Evolutionary conservation across 345 rosid genomes (phyloP).

Genomic region (Punica granatum): DNA sequence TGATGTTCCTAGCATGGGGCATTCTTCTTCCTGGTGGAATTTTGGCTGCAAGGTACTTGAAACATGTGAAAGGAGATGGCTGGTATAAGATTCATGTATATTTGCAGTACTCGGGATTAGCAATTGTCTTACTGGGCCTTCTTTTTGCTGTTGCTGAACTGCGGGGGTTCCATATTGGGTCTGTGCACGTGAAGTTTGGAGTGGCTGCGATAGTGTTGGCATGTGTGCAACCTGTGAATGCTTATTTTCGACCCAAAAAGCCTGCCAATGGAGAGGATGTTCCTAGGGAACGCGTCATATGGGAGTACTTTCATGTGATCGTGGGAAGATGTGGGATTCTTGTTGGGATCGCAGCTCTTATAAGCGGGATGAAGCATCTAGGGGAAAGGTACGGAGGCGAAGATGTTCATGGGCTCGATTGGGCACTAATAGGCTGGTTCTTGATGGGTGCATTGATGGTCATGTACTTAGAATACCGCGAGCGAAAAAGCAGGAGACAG

Average conservation of each 20-base stretch:
- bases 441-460: slow-evolving; percentile 35
- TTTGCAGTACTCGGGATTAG: slow-evolving; percentile 82
- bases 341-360: slow-evolving; percentile 54
- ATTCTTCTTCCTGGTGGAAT: slow-evolving; percentile 89
- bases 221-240: slow-evolving; percentile 75
- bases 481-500: slow-evolving; percentile 35
- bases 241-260: slow-evolving; percentile 68
- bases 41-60: slow-evolving; percentile 78
- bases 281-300: slow-evolving; percentile 46
- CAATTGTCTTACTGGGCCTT: slow-evolving; percentile 73
- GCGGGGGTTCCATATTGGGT: slow-evolving; percentile 54
- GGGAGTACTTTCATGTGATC: slow-evolving; percentile 81
- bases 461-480: slow-evolving; percentile 54
- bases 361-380: slow-evolving; percentile 64
- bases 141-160: slow-evolving; percentile 94
- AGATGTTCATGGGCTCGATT: slow-evolving; percentile 62
- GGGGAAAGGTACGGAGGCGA: slow-evolving; percentile 78
- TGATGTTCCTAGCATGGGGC: slow-evolving; percentile 99
- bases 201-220: slow-evolving; percentile 63
- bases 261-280: slow-evolving; percentile 47
- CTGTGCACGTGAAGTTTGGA: slow-evolving; percentile 81
- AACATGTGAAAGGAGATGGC: slow-evolving; percentile 90
- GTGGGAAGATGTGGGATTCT: slow-evolving; percentile 60
- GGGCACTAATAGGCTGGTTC: slow-evolving; percentile 68
- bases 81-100: slow-evolving; percentile 92